Evolutionary conservation across 208 protist species (phyloP).

Genomic region (Leishmania aethiopica): DNA sequence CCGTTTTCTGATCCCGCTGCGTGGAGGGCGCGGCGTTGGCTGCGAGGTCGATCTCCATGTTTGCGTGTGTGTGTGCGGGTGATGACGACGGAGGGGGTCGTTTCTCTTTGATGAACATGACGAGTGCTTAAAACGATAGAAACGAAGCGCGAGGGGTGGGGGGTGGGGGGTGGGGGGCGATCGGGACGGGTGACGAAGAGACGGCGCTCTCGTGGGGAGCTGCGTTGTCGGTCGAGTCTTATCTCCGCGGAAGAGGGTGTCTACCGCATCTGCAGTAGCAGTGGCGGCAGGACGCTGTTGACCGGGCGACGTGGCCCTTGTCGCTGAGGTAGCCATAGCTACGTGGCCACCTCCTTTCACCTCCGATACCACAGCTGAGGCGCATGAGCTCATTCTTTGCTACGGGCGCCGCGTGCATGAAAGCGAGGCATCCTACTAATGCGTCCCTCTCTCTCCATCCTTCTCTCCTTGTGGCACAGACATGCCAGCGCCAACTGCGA

Average conservation of each 20-base stretch:
- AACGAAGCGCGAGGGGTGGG: neutral
- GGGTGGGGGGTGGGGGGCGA: no score
- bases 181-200: neutral
- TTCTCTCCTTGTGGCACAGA: neutral
- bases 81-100: neutral
- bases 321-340: neutral
- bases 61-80: conserved; percentile 6
- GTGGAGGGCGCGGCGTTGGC: neutral
- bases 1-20: neutral
- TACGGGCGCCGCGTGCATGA: neutral
- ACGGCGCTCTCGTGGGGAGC: neutral
- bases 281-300: neutral
- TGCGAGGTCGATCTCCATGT: neutral
- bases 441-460: neutral
- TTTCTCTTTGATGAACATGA: neutral
- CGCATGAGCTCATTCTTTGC: neutral
- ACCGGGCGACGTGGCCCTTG: neutral
- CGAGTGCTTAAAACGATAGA: neutral
- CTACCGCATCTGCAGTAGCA: neutral
- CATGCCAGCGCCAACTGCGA: neutral
- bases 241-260: neutral
- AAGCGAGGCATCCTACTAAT: neutral
- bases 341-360: neutral
- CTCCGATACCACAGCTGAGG: neutral
- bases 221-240: neutral